Base-by-base conservation (phyloP, 1,284 basidiomycete species). In the Athelia sp. region DNA sequence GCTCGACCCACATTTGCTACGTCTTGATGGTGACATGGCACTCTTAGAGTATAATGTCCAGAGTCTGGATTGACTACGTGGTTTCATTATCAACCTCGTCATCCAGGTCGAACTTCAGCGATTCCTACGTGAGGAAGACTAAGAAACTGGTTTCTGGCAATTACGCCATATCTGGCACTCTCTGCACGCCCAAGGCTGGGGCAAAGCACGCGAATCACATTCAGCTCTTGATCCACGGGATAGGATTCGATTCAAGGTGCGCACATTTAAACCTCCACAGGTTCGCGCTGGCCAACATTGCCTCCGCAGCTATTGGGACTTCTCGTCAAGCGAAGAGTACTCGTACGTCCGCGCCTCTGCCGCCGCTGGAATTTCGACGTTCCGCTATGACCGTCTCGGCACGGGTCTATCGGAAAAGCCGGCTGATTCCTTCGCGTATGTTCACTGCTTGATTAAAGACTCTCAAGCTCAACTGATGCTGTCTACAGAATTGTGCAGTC, bases 331-430 rank as follows among this genome's bases (percentile, higher is more conserved):
- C 23, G 43, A 45, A 24, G 6, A 8, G 9, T 45, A 45, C 19
- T 23, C 21, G 21, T 45, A 45, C 43, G 43, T 22, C 8, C n/a
- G 22, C 17, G 43, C 43, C n/a, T 45, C 43, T 4, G 43, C 43
- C 8, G 43, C 17, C 8, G 43, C 43, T 45, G 43, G 43, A 6
- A 45, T 45, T 22, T 19, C 43, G 6, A 45, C 43, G 13, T 45
- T 45, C 19, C 43, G 43, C 19, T 45, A 45, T 24, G 43, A 45
- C 43, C 43, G 43, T 22, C 43, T 45, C 22, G 43, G 43, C 13
- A 45, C 8, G 6, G 43, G 43, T 4, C 43, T 45, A 13, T 45
- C 43, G 8, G 43, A 45, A 22, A 23, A 10, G 9, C 43, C 43
- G 13, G 8, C 6, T 6, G 43, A 45, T 8, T 19, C 43, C 9